Evolutionary conservation across 768 basidiomycete genomes (phyloP).

Genomic region (Russula sp.): DNA sequence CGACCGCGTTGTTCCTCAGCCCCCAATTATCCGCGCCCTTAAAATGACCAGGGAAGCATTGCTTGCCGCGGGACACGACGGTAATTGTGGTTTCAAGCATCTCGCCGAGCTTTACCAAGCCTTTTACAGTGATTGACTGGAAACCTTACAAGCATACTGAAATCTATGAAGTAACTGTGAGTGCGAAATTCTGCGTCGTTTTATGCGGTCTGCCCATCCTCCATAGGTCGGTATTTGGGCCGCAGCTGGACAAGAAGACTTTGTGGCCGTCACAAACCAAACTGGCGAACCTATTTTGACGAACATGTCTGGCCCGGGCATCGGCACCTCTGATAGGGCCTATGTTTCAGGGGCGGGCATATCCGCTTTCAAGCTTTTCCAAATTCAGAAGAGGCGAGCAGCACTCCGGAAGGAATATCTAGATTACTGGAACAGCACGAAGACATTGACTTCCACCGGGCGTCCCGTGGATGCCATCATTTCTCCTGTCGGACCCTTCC

Average conservation of each 20-base stretch:
- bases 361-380: slow-evolving; percentile 37
- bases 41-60: slow-evolving; percentile 40
- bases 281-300: slow-evolving; percentile 21
- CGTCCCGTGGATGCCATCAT: slow-evolving; percentile 51
- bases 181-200: not conserved
- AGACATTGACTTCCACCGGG: slow-evolving; percentile 39
- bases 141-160: slow-evolving; percentile 27
- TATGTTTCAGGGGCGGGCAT: slow-evolving; percentile 9
- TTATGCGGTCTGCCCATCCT: not conserved
- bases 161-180: slow-evolving; percentile 29
- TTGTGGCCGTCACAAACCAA: slow-evolving; percentile 8
- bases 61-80: slow-evolving; percentile 45
- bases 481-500: slow-evolving; percentile 38
- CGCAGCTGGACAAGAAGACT: slow-evolving; percentile 18
- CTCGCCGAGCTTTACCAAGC: not conserved
- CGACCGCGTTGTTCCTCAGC: slow-evolving; percentile 43
- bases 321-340: not conserved
- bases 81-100: slow-evolving; percentile 25
- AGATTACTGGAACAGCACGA: slow-evolving; percentile 45
- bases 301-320: slow-evolving; percentile 8
- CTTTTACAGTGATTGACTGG: slow-evolving; percentile 36
- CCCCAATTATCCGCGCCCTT: slow-evolving; percentile 50
- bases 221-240: slow-evolving; percentile 18
- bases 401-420: slow-evolving; percentile 41
- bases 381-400: slow-evolving; percentile 39